These are phyloP conservation scores for Aphanomyces invadans DNA, from an alignment of 352 stramenopile genomes.

Conservation along the genomic window DNA sequence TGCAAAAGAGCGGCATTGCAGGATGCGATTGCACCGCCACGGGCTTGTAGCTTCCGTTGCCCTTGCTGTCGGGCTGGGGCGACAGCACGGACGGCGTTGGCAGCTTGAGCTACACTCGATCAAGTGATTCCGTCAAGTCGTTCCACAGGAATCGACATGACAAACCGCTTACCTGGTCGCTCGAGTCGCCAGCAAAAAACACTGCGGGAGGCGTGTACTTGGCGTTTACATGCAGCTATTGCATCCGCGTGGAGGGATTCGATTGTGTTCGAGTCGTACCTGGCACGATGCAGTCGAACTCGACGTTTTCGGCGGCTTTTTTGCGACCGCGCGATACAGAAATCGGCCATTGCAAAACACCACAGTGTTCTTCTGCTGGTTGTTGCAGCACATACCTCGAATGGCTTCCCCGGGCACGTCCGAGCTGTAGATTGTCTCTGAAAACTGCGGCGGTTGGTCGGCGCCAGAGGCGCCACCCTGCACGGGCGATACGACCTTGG, in stretches of 20 bases:
- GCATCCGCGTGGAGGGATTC: too few species aligned
- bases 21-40: constrained; percentile 66
- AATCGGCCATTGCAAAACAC: constrained; percentile 21
- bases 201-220: constrained; percentile 1
- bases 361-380: constrained; percentile 26
- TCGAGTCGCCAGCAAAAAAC: constrained; percentile 10
- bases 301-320: constrained; percentile 18
- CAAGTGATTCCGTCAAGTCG: too few species aligned
- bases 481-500: neutral
- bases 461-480: too few species aligned
- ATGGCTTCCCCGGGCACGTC: constrained; percentile 53
- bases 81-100: constrained; percentile 12
- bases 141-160: neutral
- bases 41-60: constrained; percentile 52
- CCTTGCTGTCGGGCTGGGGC: constrained; percentile 13
- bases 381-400: constrained; percentile 79
- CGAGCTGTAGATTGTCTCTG: constrained; percentile 63
- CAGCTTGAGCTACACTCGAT: constrained; percentile 42
- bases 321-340: constrained; percentile 12
- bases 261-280: too few species aligned
- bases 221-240: constrained; percentile 11
- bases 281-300: neutral
- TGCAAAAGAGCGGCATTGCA: constrained; percentile 70
- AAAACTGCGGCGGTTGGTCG: neutral
- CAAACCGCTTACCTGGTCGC: too few species aligned